phyloP scores from a whole-genome alignment of 495 filamentous ascomycete genomes.

The Margaritispora aquatica region DNA sequence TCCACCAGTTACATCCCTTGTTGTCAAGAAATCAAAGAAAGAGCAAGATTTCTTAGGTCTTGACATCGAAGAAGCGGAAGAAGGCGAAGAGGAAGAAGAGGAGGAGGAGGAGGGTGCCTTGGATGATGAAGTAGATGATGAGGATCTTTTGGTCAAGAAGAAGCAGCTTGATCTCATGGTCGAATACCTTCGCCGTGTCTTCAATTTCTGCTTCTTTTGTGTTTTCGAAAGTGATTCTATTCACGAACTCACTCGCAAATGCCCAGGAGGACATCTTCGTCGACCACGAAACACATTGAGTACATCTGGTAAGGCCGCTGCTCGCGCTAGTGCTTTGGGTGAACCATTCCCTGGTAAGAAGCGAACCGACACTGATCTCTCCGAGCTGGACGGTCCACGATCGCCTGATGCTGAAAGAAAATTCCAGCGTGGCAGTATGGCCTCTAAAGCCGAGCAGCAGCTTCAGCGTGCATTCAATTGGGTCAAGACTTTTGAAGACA shows the following conservation, averaged over 20 bases:
- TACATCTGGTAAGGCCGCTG: constrained; percentile 75
- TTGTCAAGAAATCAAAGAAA: constrained; percentile 54
- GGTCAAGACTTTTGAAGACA: constrained; percentile 99
- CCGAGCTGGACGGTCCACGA: constrained; percentile 44
- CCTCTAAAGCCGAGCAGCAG: constrained; percentile 77
- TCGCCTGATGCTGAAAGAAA: constrained; percentile 58
- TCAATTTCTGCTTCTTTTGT: constrained; percentile 99
- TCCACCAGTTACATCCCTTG: constrained; percentile 51
- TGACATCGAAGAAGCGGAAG: constrained; percentile 62
- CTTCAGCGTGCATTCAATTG: constrained; percentile 94
- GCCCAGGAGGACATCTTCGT: constrained; percentile 91
- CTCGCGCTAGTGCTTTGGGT: constrained; percentile 70
- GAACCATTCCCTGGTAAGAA: constrained; percentile 77
- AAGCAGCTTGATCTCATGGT: constrained; percentile 95
- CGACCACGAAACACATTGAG: constrained; percentile 80
- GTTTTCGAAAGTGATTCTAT: constrained; percentile 97
- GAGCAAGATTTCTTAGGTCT: constrained; percentile 47
- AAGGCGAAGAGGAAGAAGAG: constrained; percentile 52
- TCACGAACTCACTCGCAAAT: constrained; percentile 92
- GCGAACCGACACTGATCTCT: constrained; percentile 48
- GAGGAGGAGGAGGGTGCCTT: constrained; percentile 65
- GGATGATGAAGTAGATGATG: constrained; percentile 82
- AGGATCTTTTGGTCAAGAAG: constrained; percentile 84
- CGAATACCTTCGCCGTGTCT: constrained; percentile 91
- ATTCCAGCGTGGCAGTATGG: constrained; percentile 53